Conservation (phyloP, 345 rosid species). For the Rubroshorea leprosula region DNA sequence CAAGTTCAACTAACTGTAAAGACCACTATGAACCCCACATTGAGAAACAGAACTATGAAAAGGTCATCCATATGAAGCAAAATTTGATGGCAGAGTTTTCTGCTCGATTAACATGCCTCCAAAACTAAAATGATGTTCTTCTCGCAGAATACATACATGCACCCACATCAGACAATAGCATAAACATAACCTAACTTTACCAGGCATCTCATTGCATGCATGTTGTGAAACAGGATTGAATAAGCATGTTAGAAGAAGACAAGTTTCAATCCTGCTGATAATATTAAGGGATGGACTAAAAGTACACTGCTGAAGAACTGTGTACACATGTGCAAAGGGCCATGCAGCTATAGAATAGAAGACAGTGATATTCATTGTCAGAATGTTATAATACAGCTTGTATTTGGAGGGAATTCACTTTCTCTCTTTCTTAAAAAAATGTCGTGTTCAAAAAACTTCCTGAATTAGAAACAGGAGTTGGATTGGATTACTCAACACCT, state of each 20-base stretch:
- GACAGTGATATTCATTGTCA: background rate
- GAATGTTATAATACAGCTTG: background rate
- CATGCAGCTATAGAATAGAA: background rate
- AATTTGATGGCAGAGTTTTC: background rate
- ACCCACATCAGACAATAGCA: background rate
- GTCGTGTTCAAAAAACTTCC: background rate
- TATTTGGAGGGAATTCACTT: background rate
- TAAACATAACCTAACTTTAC: background rate
- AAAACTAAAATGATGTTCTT: background rate
- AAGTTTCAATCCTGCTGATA: background rate
- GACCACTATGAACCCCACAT: background rate
- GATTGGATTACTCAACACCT: no score
- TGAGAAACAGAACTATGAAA: background rate
- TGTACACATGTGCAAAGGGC: background rate
- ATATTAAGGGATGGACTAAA: background rate
- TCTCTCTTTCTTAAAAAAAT: background rate
- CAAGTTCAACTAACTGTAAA: background rate
- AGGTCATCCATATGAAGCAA: background rate
- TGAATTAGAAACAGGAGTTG: no score
- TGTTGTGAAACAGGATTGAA: background rate
- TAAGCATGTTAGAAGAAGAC: background rate
- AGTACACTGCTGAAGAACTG: background rate
- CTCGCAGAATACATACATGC: background rate
- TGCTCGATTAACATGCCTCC: background rate
- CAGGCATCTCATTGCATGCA: no score